Evolutionary conservation across 2,329 filamentous ascomycete species (phyloP).

Genomic region (Penicillium sp.): DNA sequence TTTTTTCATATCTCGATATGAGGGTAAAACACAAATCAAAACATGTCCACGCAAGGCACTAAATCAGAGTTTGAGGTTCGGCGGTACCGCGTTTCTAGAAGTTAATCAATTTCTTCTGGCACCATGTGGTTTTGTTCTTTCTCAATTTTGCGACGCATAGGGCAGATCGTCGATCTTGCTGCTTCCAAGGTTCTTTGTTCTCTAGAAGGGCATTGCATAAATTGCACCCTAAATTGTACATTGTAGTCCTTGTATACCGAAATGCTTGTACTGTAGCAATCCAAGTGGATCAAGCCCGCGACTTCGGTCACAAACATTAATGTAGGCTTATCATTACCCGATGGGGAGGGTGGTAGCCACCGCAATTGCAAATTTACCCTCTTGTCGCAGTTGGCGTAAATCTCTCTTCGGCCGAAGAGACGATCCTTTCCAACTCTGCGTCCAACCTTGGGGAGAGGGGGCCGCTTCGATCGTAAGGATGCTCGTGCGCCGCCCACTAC

Average conservation of each 20-base stretch:
- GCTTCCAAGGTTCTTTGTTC: neutral
- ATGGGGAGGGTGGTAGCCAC: neutral
- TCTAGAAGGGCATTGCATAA: neutral
- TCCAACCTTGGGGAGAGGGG: neutral
- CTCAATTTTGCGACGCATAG: neutral
- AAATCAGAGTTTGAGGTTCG: constrained; percentile 5
- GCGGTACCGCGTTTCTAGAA: neutral
- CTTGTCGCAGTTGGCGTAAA: neutral
- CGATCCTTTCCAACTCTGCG: neutral
- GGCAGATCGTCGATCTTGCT: neutral
- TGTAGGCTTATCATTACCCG: neutral
- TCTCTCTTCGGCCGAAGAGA: neutral
- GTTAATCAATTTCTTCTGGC: neutral
- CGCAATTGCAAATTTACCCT: neutral
- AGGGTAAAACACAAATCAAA: neutral
- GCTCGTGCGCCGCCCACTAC: neutral
- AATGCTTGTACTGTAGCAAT: too few species aligned
- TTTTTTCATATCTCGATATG: neutral
- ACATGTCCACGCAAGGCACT: neutral
- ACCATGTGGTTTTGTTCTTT: neutral
- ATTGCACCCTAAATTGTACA: neutral
- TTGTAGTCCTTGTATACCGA: neutral
- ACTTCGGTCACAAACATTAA: neutral
- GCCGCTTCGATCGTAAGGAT: neutral
- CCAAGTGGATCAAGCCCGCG: neutral